A percentile compares a stretch with the other conserved stretches of the same genome.
Evolutionary conservation across 1,284 basidiomycete species (phyloP).

Genomic region (Sporisorium iseilematis-ciliati): DNA sequence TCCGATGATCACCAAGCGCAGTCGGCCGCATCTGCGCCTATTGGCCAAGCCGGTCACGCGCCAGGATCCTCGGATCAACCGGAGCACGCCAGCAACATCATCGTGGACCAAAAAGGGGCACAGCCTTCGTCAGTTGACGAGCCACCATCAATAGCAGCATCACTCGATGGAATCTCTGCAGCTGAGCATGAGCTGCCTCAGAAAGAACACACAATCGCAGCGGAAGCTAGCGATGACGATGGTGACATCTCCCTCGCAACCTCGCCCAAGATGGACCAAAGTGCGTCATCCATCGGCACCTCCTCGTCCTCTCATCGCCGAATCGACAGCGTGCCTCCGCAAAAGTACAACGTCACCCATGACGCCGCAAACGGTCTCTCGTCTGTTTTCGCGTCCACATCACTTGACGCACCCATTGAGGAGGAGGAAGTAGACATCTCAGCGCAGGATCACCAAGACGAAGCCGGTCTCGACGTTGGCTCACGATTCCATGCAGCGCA

Average conservation of each 20-base stretch:
- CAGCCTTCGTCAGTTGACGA: neutral
- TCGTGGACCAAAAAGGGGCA: neutral
- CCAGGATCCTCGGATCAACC: neutral
- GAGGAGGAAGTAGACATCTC: conserved; percentile 36
- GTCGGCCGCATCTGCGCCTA: neutral
- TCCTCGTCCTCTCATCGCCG: conserved; percentile 22
- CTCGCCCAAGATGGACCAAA: conserved; percentile 10
- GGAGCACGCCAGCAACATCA: neutral
- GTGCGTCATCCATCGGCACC: neutral
- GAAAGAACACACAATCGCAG: neutral
- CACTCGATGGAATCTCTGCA: neutral
- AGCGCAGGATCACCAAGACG: conserved; percentile 3
- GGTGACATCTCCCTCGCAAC: conserved; percentile 34
- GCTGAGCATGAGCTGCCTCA: neutral
- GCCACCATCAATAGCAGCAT: neutral
- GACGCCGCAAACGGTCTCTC: conserved; percentile 10
- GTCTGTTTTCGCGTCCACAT: conserved; percentile 22
- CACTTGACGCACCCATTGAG: conserved; percentile 13
- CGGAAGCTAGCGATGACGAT: conserved; percentile 12
- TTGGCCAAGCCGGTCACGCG: neutral
- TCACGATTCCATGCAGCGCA: neutral
- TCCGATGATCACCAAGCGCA: neutral
- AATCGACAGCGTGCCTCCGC: conserved; percentile 49
- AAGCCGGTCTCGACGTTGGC: neutral
- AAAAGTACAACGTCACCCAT: conserved; percentile 34